phyloP scores from a whole-genome alignment of 164 flowering plant species.

The Buxus sempervirens region DNA sequence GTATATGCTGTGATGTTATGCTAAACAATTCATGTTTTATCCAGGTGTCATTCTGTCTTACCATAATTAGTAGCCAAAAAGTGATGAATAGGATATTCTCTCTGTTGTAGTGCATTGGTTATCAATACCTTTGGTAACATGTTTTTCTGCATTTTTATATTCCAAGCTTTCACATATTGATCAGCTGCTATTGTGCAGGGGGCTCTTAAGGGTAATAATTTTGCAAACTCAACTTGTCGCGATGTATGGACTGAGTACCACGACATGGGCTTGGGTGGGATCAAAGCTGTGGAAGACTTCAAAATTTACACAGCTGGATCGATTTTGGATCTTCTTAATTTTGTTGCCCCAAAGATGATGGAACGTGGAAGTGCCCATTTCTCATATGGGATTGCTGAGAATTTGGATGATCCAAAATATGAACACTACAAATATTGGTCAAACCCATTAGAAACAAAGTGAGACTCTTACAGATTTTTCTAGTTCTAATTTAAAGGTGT shows the following conservation, averaged over 20 bases:
- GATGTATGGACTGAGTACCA: slow-evolving; percentile 91
- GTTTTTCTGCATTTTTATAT: background rate
- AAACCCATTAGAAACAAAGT: slow-evolving; percentile 88
- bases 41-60: background rate
- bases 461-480: slow-evolving; percentile 19
- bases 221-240: slow-evolving; percentile 46
- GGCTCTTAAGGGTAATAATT: slow-evolving; percentile 55
- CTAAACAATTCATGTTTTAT: background rate
- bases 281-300: slow-evolving; percentile 70
- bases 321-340: slow-evolving; percentile 57
- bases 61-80: background rate
- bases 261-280: slow-evolving; percentile 69
- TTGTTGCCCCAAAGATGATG: slow-evolving; percentile 92
- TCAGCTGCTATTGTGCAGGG: slow-evolving; percentile 34
- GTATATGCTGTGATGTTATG: background rate
- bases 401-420: slow-evolving; percentile 79
- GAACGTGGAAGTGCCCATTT: slow-evolving; percentile 74
- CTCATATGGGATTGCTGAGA: slow-evolving; percentile 81
- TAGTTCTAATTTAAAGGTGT: background rate
- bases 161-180: background rate
- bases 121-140: background rate
- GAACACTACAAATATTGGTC: slow-evolving; percentile 84
- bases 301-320: slow-evolving; percentile 73
- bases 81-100: background rate
- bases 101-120: too few relatives aligned